phyloP scores from a whole-genome alignment of 2,329 filamentous ascomycete species.

The Colletotrichum agaves region DNA sequence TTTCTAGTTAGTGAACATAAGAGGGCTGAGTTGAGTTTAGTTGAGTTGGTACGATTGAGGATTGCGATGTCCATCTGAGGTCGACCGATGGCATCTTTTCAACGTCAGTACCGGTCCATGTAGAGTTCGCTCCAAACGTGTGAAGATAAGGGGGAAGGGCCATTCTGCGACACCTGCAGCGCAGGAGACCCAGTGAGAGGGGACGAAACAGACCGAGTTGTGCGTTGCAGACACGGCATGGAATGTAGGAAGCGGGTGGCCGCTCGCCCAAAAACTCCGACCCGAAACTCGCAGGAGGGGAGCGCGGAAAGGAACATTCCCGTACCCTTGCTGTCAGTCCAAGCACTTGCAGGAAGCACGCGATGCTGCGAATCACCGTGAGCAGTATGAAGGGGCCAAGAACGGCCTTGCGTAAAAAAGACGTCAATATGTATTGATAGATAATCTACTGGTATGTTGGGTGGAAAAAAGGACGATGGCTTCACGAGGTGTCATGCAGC shows the following conservation, averaged over 20 bases:
- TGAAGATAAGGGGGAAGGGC: conserved; percentile 2
- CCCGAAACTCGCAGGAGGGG: neutral
- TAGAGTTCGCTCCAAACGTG: conserved; percentile 11
- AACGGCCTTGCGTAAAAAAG: neutral
- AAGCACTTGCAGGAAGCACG: neutral
- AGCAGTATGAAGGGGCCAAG: neutral
- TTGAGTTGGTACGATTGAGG: neutral
- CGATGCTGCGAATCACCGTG: neutral
- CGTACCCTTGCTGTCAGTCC: neutral
- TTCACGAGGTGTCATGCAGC: conserved; percentile 13
- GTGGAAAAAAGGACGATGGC: neutral
- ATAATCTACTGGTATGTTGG: conserved; percentile 22
- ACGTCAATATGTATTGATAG: conserved; percentile 26
- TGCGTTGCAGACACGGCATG: neutral
- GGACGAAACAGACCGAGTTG: conserved; percentile 17
- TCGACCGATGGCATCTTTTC: neutral
- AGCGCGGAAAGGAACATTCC: conserved; percentile 2
- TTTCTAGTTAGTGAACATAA: neutral
- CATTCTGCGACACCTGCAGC: neutral
- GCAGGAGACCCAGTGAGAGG: neutral
- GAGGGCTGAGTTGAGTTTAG: neutral
- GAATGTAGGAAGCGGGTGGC: neutral
- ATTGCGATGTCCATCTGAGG: neutral
- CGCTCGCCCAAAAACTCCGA: neutral
- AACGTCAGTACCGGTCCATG: neutral